phyloP scores from a whole-genome alignment of 345 rosid genomes.

The Lenwebbia sp. region DNA sequence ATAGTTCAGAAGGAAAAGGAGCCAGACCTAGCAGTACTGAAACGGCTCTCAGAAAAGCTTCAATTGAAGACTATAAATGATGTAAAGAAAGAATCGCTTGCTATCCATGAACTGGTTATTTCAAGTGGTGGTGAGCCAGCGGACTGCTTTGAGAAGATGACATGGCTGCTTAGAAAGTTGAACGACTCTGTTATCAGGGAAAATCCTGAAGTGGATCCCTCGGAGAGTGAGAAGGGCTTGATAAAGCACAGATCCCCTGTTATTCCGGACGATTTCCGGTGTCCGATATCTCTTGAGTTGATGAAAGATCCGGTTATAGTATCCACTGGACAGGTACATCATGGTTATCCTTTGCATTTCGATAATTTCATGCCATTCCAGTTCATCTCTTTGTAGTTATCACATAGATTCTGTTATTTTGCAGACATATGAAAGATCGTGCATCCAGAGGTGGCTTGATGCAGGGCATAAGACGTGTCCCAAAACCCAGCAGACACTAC shows the following conservation, averaged over 20 bases:
- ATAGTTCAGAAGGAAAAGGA: conserved; percentile 42
- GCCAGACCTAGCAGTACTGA: conserved; percentile 45
- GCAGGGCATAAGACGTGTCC: conserved; percentile 97
- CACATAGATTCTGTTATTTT: conserved; percentile 7
- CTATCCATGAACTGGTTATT: conserved; percentile 67
- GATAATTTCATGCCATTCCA: neutral
- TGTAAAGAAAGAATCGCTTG: conserved; percentile 67
- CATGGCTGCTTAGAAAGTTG: conserved; percentile 61
- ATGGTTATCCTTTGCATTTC: neutral
- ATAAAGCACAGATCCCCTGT: conserved; percentile 84
- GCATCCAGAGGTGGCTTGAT: conserved; percentile 96
- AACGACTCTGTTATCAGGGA: conserved; percentile 44
- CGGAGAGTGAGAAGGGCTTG: conserved; percentile 28
- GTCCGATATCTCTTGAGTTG: conserved; percentile 95
- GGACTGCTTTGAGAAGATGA: conserved; percentile 49
- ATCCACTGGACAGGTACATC: conserved; percentile 88
- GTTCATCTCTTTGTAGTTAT: neutral
- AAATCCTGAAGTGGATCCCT: conserved; percentile 40
- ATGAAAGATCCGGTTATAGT: conserved; percentile 98
- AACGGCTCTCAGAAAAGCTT: conserved; percentile 69
- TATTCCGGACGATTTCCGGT: conserved; percentile 93
- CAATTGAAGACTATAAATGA: conserved; percentile 73
- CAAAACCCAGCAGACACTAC: conserved; percentile 88
- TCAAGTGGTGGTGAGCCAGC: conserved; percentile 52
- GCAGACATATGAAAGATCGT: conserved; percentile 94